phyloP scores from a whole-genome alignment of 371 early-diverging fungal species.

The Syncephalastrum sp. region DNA sequence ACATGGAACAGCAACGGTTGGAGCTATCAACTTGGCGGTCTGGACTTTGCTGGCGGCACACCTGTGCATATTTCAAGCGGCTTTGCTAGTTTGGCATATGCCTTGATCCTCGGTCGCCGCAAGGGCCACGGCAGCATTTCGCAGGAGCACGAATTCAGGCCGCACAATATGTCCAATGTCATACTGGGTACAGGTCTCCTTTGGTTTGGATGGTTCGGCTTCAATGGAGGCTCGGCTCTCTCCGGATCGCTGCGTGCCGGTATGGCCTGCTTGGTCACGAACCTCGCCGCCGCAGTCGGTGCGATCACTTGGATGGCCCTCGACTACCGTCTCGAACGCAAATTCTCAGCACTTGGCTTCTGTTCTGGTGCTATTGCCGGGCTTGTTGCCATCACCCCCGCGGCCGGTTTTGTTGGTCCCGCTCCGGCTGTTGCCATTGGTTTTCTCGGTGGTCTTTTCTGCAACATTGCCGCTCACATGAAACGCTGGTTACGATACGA shows the following conservation, averaged over 20 bases:
- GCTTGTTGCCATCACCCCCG: constrained; percentile 89
- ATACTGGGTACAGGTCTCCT: constrained; percentile 81
- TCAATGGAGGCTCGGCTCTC: constrained; percentile 84
- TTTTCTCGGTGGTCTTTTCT: constrained; percentile 62
- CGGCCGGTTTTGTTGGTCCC: constrained; percentile 81
- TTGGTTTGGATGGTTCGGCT: constrained; percentile 93
- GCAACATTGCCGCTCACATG: constrained; percentile 74
- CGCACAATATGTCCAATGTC: constrained; percentile 86
- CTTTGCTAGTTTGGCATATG: constrained; percentile 82
- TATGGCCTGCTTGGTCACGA: constrained; percentile 80
- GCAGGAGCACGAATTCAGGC: constrained; percentile 64
- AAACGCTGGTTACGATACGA: constrained; percentile 81
- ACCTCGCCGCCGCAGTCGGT: constrained; percentile 81
- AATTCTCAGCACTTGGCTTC: constrained; percentile 82
- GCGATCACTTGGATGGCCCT: constrained; percentile 80
- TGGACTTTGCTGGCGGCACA: constrained; percentile 87
- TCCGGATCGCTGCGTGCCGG: constrained; percentile 78
- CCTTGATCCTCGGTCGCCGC: constrained; percentile 75
- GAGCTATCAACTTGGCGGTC: constrained; percentile 64
- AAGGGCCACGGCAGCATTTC: constrained; percentile 55
- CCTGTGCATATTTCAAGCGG: constrained; percentile 91
- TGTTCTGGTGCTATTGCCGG: constrained; percentile 93
- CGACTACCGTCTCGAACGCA: constrained; percentile 73
- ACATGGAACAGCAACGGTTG: constrained; percentile 81
- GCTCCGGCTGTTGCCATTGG: constrained; percentile 81